Conservation (phyloP, 2,329 filamentous ascomycete species). For the Lasiodiplodia sp. region DNA sequence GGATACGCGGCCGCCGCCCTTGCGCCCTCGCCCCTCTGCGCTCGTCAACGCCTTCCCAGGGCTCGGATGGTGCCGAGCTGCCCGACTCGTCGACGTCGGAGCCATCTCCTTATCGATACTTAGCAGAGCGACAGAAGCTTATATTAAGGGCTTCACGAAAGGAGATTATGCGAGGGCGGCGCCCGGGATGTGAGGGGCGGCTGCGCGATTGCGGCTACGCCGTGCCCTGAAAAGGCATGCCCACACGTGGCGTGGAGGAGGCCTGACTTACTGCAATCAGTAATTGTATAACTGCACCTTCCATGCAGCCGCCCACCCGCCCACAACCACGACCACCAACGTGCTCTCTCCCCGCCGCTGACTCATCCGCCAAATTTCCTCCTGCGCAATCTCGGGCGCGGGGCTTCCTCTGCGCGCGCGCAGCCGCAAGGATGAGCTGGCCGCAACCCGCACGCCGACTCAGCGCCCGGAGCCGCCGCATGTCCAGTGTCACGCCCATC, state of each 20-base stretch:
- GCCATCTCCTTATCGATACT: constrained; percentile 27
- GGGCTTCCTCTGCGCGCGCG: background rate
- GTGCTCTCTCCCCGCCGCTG: background rate
- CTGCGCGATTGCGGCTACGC: constrained; percentile 15
- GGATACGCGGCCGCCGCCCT: constrained; percentile 21
- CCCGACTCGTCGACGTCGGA: constrained; percentile 18
- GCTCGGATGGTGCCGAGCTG: constrained; percentile 25
- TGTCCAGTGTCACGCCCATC: constrained; percentile 26
- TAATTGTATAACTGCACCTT: constrained; percentile 10
- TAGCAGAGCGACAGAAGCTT: constrained; percentile 22
- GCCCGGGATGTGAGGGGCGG: constrained; percentile 13
- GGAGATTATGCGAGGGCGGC: constrained; percentile 20
- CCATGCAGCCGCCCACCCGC: constrained; percentile 17
- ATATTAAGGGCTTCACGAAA: constrained; percentile 18
- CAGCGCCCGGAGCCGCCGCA: constrained; percentile 21
- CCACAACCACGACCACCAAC: background rate
- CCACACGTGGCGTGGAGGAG: constrained; percentile 19
- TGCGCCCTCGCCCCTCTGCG: constrained; percentile 2
- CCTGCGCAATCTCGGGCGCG: constrained; percentile 16
- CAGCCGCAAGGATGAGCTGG: constrained; percentile 17
- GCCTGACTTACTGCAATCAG: constrained; percentile 24
- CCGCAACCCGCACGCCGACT: constrained; percentile 21
- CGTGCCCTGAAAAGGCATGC: constrained; percentile 10
- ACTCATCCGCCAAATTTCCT: constrained; percentile 6
- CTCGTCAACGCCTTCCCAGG: constrained; percentile 17